phyloP scores from a whole-genome alignment of 2,329 filamentous ascomycete genomes.

The Dactylonectria estremocensis region DNA sequence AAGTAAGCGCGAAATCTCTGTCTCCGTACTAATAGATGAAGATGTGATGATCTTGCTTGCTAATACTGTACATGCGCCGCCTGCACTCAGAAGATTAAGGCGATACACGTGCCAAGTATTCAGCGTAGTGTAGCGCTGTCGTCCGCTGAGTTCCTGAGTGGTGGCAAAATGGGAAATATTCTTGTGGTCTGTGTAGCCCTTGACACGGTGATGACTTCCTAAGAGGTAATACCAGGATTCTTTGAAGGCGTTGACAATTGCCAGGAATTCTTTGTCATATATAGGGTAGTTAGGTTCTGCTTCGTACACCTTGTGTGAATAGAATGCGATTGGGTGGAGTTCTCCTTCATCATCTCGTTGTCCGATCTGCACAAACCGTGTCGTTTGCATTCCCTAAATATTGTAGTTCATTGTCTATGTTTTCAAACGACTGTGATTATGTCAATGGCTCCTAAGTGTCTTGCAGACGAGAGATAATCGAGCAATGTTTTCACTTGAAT shows the following conservation, averaged over 20 bases:
- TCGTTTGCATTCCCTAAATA: no score
- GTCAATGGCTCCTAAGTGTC: no score
- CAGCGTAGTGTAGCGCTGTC: conserved; percentile 32
- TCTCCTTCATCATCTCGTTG: conserved; percentile 31
- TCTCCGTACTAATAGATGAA: no score
- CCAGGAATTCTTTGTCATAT: conserved; percentile 45
- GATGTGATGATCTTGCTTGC: no score
- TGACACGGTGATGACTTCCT: conserved; percentile 34
- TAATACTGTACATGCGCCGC: no score
- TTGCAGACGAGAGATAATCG: no score
- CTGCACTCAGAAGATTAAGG: no score
- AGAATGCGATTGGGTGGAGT: conserved; percentile 35
- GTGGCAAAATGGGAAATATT: conserved; percentile 40
- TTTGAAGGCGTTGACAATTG: conserved; percentile 44
- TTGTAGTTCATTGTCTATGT: no score
- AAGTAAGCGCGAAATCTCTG: no score
- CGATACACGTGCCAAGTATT: conserved; percentile 24
- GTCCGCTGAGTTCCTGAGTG: conserved; percentile 31
- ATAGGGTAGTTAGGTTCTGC: conserved; percentile 45
- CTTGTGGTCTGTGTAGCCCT: conserved; percentile 43
- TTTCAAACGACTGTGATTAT: no score
- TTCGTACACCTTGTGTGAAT: conserved; percentile 39
- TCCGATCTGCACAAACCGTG: conserved; percentile 13
- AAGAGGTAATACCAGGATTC: conserved; percentile 43
- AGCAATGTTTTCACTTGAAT: no score